Conservation (phyloP, 176 grass and related monocot genomes). For the Panicum miliaceum region DNA sequence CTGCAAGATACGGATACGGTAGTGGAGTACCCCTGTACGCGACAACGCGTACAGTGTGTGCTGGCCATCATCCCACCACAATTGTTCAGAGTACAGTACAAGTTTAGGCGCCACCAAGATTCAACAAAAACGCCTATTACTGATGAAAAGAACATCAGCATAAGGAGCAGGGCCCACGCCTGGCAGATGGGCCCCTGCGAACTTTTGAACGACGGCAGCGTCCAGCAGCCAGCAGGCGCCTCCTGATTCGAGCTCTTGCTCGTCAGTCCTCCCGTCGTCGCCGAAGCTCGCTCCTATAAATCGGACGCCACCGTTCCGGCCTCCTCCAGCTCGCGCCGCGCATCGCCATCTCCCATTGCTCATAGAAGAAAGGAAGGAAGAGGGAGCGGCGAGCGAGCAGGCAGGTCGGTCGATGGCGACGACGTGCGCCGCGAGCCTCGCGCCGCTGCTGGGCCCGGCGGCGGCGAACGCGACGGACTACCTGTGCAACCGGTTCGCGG, state of each 20-base stretch:
- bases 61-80: background rate
- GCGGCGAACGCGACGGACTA: constrained; percentile 56
- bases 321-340: background rate
- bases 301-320: background rate
- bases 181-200: background rate
- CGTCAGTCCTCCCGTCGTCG: background rate
- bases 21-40: background rate
- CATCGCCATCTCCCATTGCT: background rate
- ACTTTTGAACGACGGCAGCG: constrained; percentile 19
- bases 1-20: background rate
- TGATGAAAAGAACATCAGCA: background rate
- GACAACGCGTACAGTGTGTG: background rate
- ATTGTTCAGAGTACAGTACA: background rate
- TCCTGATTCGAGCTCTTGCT: background rate
- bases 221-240: background rate
- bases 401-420: constrained; percentile 39
- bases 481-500: constrained; percentile 68
- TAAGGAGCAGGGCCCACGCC: background rate
- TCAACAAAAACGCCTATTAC: background rate
- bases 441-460: constrained; percentile 51
- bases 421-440: constrained; percentile 53
- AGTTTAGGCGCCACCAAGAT: background rate
- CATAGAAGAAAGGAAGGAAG: background rate
- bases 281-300: constrained; percentile 49
- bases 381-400: background rate